Evolutionary conservation across 345 rosid species (phyloP).

Genomic region (Arabis hirsuta): DNA sequence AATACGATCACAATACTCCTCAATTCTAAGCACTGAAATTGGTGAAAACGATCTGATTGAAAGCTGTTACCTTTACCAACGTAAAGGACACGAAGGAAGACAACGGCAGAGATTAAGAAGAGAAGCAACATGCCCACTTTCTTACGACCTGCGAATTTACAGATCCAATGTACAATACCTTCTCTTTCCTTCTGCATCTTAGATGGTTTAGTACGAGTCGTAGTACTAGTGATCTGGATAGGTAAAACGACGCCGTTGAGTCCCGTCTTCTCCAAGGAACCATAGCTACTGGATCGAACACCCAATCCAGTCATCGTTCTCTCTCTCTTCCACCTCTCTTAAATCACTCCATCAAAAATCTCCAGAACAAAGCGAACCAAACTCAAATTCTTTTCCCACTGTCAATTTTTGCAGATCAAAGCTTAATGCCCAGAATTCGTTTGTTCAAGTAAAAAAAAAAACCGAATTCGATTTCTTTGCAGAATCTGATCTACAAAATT

Average conservation of each 20-base stretch:
- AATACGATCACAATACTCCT: constrained; percentile 6
- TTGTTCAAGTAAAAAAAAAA: constrained; percentile 10
- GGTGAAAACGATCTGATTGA: not conserved
- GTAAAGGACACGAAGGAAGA: constrained; percentile 79
- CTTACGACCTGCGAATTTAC: constrained; percentile 88
- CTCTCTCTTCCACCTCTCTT: constrained; percentile 9
- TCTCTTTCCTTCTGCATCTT: constrained; percentile 92
- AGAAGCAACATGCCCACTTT: constrained; percentile 94
- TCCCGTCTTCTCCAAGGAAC: constrained; percentile 76
- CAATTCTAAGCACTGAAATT: not conserved
- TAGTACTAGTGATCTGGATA: constrained; percentile 39
- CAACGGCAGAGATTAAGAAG: constrained; percentile 77
- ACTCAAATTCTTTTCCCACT: constrained; percentile 8
- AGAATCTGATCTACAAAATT: constrained; percentile 36
- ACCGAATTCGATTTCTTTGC: constrained; percentile 9
- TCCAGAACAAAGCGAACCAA: not conserved
- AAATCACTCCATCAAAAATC: constrained; percentile 51
- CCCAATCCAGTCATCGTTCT: constrained; percentile 71
- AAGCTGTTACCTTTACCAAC: constrained; percentile 71
- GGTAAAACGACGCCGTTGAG: constrained; percentile 60
- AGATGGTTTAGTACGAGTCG: constrained; percentile 61
- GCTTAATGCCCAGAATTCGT: constrained; percentile 15
- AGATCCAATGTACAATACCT: constrained; percentile 78
- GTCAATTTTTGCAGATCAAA: constrained; percentile 29
- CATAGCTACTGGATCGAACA: constrained; percentile 84